Percentiles rank a stretch among this genome's conserved stretches.
These are phyloP conservation scores for Pichia membranifaciens DNA, from an alignment of 805 yeast genomes.

Conservation along the genomic window DNA sequence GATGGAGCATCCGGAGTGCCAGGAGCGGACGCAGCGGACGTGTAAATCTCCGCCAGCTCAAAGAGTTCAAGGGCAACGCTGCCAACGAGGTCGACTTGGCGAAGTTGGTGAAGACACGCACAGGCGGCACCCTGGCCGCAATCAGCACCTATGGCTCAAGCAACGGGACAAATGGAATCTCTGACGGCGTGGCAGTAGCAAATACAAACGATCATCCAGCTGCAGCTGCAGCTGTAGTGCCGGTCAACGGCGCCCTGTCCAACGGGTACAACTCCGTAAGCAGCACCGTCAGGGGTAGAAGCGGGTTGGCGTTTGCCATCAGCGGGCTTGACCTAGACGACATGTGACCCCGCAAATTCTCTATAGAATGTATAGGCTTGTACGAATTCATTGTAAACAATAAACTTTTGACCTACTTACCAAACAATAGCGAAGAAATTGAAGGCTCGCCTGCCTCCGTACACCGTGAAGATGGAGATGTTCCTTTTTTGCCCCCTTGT, in stretches of 20 bases:
- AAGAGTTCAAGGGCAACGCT: background rate
- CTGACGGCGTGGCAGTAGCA: no score
- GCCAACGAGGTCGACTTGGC: background rate
- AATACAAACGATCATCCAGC: no score
- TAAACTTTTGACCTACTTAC: no score
- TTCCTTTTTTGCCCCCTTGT: background rate
- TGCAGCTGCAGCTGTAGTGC: no score
- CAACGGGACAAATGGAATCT: no score
- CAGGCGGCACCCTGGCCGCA: background rate
- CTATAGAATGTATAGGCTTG: no score
- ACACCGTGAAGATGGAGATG: background rate
- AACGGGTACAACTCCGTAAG: background rate
- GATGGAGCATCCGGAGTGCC: constrained; percentile 1
- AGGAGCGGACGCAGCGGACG: constrained; percentile 5
- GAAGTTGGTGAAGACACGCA: constrained; percentile 1
- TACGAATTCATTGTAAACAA: no score
- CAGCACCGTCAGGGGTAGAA: background rate
- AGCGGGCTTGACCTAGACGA: constrained; percentile 12
- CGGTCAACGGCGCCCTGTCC: background rate
- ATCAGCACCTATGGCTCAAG: background rate
- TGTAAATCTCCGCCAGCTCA: constrained; percentile 5
- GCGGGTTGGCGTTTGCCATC: constrained; percentile 17
- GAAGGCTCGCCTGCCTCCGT: background rate
- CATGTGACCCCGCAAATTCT: no score
- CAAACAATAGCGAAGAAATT: no score